Evolutionary conservation across 78 protist species (phyloP), one percentile per base, ranked within the genome.

Genomic region (Protostelium mycophagum): DNA sequence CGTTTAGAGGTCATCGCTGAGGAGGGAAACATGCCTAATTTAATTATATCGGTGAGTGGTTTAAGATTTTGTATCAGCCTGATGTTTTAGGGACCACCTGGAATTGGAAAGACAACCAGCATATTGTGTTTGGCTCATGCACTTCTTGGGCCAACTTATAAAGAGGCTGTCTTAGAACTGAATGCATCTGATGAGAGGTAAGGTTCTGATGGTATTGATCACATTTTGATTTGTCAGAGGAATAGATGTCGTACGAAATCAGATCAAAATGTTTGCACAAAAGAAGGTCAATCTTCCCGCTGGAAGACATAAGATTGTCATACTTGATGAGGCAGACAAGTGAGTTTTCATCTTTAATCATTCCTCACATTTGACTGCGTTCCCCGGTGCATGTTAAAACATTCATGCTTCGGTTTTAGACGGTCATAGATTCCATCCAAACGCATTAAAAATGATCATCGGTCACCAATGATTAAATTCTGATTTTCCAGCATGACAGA

Each of bases 101-200:
- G 99, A 29, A 97, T 98, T n/a, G 99, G 99, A 0, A 99, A 99
- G 91, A 99, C 99, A 0, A 93, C 99, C 34, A 91, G 97, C 38
- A 97, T 99, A 39, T 95, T 96, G 25, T 99, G 99, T 38, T 35
- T 96, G 1, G 97, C 98, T 29, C 90, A 90, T 28, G 93, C 96
- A 34, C 91, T 99, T 36, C 97, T 85, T 96, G 99, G 95, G 83
- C 38, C 91, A 84, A 51, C 35, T 0, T 92, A 85, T 83, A 83
- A 88, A 36, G 87, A 93, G 38, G 94, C 99, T 28, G 99, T 98
- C 84, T 87, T 95, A 73, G 99, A 98, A 88, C 95, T 99, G 36
- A 99, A 99, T 89, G 99, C 99, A 23, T 97, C 99, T 0, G 99
- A 98, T 73, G 99, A 98, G 88, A 91, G 73, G 73, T 51, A 25